Conservation (phyloP, 2,329 filamentous ascomycete species). For the Cladophialophora chaetospira region DNA sequence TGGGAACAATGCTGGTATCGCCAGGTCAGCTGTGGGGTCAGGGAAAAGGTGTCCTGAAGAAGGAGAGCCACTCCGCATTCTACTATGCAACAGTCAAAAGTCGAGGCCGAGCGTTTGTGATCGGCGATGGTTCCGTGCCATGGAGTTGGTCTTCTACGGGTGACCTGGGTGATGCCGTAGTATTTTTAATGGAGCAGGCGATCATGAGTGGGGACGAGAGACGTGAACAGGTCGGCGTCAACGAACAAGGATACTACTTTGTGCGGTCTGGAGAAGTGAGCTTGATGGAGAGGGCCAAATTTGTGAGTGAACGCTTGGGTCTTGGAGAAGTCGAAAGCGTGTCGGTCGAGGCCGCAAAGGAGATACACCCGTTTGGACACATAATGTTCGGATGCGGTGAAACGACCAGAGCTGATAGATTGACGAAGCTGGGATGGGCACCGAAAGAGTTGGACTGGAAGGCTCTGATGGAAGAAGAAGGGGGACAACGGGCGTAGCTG, state of each 20-base stretch:
- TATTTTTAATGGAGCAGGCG: background rate
- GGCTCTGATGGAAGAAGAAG: background rate
- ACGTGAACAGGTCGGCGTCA: background rate
- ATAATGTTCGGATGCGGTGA: background rate
- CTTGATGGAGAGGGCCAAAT: background rate
- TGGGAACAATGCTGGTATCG: background rate
- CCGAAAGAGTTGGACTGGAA: background rate
- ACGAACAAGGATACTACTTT: conserved; percentile 1
- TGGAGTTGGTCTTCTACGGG: background rate
- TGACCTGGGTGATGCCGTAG: background rate
- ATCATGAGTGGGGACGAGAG: background rate
- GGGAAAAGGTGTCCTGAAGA: background rate
- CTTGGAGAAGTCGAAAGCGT: conserved; percentile 1
- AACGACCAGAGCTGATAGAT: background rate
- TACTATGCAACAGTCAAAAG: background rate
- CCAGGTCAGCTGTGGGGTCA: background rate
- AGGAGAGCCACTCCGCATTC: background rate
- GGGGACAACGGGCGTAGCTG: background rate
- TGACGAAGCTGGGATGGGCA: background rate
- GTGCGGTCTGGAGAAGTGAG: background rate
- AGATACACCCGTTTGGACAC: background rate
- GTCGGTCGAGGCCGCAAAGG: background rate
- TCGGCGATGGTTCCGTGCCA: background rate
- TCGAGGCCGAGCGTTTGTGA: background rate
- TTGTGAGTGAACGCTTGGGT: background rate